These are phyloP conservation scores for Sutorius australiensis DNA, from an alignment of 768 basidiomycete species.

Conservation along the genomic window DNA sequence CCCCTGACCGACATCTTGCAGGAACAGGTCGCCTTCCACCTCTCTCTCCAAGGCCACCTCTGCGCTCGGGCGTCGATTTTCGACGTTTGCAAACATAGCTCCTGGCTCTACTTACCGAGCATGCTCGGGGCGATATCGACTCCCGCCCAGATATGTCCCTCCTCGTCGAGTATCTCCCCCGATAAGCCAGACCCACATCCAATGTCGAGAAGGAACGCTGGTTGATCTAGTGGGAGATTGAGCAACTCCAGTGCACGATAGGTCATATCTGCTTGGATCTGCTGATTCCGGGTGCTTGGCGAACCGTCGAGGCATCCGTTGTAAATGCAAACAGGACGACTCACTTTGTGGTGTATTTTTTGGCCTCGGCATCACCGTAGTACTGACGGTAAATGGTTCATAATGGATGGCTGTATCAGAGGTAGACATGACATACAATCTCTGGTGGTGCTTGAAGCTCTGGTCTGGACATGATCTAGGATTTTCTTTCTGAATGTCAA, in stretches of 20 bases:
- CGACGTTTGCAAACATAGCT: not conserved
- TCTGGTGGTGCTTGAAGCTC: slow-evolving; percentile 88
- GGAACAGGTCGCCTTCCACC: slow-evolving; percentile 92
- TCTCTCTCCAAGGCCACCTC: slow-evolving; percentile 96
- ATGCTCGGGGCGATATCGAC: slow-evolving; percentile 95
- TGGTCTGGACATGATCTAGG: slow-evolving; percentile 68
- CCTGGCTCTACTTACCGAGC: slow-evolving; percentile 62
- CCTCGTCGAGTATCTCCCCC: slow-evolving; percentile 93
- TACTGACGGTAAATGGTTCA: slow-evolving; percentile 51
- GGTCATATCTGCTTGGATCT: slow-evolving; percentile 97
- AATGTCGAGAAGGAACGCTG: slow-evolving; percentile 88
- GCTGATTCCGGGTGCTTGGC: slow-evolving; percentile 86
- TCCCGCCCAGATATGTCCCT: slow-evolving; percentile 90
- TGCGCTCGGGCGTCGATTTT: slow-evolving; percentile 27
- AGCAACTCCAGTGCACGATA: slow-evolving; percentile 91
- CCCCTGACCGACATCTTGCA: slow-evolving; percentile 98
- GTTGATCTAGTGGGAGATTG: slow-evolving; percentile 71
- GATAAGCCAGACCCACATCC: slow-evolving; percentile 97
- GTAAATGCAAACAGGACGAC: slow-evolving; percentile 14
- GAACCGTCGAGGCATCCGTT: slow-evolving; percentile 8
- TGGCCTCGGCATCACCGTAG: slow-evolving; percentile 93
- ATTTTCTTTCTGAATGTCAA: not conserved
- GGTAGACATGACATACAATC: slow-evolving; percentile 53
- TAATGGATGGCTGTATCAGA: too few species aligned
- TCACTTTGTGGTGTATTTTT: slow-evolving; percentile 95